A percentile compares a stretch with the other conserved stretches of the same genome.
Evolutionary conservation across 257 asterid genomes (phyloP).

Genomic region (Solanum chmielewskii): DNA sequence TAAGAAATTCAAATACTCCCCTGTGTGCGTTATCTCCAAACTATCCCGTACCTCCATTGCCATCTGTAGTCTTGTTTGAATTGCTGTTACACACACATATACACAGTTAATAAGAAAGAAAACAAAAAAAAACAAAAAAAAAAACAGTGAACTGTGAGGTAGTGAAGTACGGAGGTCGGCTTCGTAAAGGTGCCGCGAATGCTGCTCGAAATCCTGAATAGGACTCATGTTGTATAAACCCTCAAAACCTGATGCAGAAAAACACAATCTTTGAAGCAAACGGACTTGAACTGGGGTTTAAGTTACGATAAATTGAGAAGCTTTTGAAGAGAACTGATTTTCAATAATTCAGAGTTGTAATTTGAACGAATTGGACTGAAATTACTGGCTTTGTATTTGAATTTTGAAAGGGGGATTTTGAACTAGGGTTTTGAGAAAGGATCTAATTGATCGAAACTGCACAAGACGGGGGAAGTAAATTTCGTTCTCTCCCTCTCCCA

Average conservation of each 20-base stretch:
- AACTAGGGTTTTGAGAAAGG: neutral
- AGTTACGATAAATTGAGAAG: neutral
- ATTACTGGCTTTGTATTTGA: neutral
- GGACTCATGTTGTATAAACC: conserved; percentile 57
- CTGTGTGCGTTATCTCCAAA: conserved; percentile 97
- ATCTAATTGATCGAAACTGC: neutral
- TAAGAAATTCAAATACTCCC: conserved; percentile 90
- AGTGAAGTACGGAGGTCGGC: conserved; percentile 52
- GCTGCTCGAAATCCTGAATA: conserved; percentile 90
- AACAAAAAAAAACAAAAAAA: neutral
- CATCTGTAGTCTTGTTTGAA: conserved; percentile 80
- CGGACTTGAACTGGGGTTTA: neutral
- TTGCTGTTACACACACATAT: conserved; percentile 38
- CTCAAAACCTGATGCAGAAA: neutral
- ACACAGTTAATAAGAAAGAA: neutral
- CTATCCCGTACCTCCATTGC: conserved; percentile 98
- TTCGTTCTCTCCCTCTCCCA: neutral
- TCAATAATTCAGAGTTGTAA: neutral
- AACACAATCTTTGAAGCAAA: neutral
- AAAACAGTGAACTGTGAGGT: neutral
- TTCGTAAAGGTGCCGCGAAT: conserved; percentile 69
- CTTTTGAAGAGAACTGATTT: neutral
- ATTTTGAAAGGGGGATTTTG: neutral
- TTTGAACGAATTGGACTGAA: neutral
- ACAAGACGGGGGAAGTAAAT: neutral